Conservation (phyloP, 805 yeast species). For the Schwanniomyces pseudopolymorphus region DNA sequence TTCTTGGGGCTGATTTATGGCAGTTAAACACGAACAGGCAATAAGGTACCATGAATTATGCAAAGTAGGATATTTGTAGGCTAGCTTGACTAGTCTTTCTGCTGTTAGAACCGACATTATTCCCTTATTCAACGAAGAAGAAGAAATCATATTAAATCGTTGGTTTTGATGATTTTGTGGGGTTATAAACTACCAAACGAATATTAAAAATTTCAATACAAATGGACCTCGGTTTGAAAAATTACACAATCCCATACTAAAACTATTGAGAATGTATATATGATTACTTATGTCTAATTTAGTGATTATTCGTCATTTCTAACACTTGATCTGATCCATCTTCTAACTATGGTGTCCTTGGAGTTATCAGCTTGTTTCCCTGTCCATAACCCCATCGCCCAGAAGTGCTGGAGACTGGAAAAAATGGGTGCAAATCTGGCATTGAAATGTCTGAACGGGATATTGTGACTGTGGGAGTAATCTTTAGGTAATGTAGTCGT, state of each 20-base stretch:
- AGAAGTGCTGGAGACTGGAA: constrained; percentile 46
- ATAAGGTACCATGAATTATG: constrained; percentile 68
- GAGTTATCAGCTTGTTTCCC: constrained; percentile 44
- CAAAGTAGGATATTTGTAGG: constrained; percentile 54
- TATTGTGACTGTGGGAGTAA: constrained; percentile 15
- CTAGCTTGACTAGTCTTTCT: constrained; percentile 52
- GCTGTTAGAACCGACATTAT: constrained; percentile 44
- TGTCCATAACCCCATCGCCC: constrained; percentile 68
- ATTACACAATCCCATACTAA: background rate
- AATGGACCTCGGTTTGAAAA: background rate
- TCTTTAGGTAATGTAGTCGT: constrained; percentile 22
- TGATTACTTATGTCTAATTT: background rate
- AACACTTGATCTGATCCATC: constrained; percentile 49
- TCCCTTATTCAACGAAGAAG: background rate
- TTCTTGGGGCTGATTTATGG: constrained; percentile 79
- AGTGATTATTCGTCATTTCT: constrained; percentile 7
- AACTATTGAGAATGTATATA: background rate
- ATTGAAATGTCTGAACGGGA: constrained; percentile 24
- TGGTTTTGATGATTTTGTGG: background rate
- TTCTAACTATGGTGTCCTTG: constrained; percentile 53
- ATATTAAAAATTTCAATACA: background rate
- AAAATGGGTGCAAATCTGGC: constrained; percentile 21
- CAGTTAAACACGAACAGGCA: constrained; percentile 80
- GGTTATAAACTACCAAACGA: background rate
- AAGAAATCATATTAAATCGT: background rate